Evolutionary conservation across 495 filamentous ascomycete genomes (phyloP), one percentile per base, ranked within the genome.

Genomic region (Mycothermus thermophilus): DNA sequence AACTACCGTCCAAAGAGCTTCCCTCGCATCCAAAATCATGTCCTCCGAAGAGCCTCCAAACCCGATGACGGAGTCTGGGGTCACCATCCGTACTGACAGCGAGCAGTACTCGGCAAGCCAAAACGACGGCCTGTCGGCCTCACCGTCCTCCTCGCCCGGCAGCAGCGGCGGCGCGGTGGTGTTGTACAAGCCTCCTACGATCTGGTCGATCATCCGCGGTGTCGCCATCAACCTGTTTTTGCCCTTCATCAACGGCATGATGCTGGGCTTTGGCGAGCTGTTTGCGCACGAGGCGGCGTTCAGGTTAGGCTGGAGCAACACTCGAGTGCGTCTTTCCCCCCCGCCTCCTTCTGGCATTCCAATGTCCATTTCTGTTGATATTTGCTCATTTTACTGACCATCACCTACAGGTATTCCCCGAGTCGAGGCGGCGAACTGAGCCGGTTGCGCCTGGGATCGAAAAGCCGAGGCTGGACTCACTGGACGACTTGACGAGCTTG

Each of bases 231-330:
- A 99, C 54, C 63, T 99, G 6, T 40, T 99, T 0, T 64, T 99
- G 3, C 90, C 90, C 0, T 99, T 99, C 42, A 74, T 99, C 47
- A 99, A 99, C 58, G 90, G 90, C 14, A 68, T 99, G 60, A 99
- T 99, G 90, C 62, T 99, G 35, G 90, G 90, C 4, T 93, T 99
- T 50, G 90, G 90, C 15, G 90, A 99, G 60, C 63, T 99, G 24
- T 79, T 96, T 53, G 90, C 90, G 35, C 87, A 99, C 53, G 90
- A 99, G 61, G 74, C 81, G 8, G 90, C 90, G 9, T 97, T 87
- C 51, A 67, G 85, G 44, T 64, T 93, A 36, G 90, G 90, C 29
- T 97, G 90, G 90, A 75, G 80, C 26, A 76, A 77, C 32, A 95
- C 90, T 43, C 87, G 86, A 74, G 90, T 95, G 71, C 32, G 71